phyloP scores from a whole-genome alignment of 1,139 yeast species.

The Yamadazyma buinensis region DNA sequence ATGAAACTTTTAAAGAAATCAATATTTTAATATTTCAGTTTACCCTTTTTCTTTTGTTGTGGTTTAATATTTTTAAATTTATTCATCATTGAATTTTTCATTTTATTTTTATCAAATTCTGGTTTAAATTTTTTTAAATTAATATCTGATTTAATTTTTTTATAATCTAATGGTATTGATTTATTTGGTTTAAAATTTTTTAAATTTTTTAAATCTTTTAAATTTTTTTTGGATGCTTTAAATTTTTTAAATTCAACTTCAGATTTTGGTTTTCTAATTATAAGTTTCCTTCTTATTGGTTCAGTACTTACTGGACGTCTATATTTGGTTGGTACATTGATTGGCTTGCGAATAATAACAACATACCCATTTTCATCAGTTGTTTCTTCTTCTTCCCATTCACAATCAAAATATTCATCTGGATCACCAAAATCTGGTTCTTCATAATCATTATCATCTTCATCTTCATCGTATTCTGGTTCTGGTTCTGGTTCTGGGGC shows the following conservation, averaged over 20 bases:
- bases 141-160: neutral
- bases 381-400: slow-evolving; percentile 25
- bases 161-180: too few species aligned
- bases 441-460: slow-evolving; percentile 16
- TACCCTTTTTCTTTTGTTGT: too few species aligned
- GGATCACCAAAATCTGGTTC: slow-evolving; percentile 11
- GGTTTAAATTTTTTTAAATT: neutral
- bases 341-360: slow-evolving; percentile 20
- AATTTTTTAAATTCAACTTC: neutral
- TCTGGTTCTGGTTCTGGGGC: slow-evolving; percentile 1
- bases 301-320: slow-evolving; percentile 13
- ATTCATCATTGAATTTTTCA: neutral
- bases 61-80: neutral
- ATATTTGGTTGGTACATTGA: slow-evolving; percentile 17
- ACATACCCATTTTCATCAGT: slow-evolving; percentile 19
- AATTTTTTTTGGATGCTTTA: neutral
- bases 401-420: slow-evolving; percentile 15
- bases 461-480: slow-evolving; percentile 10
- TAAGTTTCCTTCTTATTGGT: slow-evolving; percentile 14
- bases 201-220: neutral
- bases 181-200: too few species aligned
- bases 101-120: too few species aligned
- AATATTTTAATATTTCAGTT: too few species aligned
- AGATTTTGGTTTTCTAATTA: slow-evolving; percentile 13
- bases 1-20: too few species aligned